Percentiles rank a stretch among this genome's conserved stretches.
Evolutionary conservation across 371 early-diverging fungal genomes (phyloP).

Genomic region (Mucor sp.): DNA sequence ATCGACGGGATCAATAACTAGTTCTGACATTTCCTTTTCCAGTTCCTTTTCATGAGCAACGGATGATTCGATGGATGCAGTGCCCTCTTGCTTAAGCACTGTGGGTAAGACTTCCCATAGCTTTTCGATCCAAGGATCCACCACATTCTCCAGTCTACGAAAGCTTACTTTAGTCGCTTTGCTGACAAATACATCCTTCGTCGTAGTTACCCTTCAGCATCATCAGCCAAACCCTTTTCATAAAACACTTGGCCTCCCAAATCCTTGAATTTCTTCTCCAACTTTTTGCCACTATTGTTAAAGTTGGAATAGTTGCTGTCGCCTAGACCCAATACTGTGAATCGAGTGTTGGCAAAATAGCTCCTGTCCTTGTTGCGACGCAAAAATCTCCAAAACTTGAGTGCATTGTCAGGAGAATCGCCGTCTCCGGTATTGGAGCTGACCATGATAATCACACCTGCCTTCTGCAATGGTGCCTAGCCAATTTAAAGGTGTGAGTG

Average conservation of each 20-base stretch:
- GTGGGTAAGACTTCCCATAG: constrained; percentile 78
- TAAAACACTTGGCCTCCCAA: constrained; percentile 77
- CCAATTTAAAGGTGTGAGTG: too few relatives aligned
- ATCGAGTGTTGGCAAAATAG: constrained; percentile 49
- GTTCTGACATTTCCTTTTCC: constrained; percentile 24
- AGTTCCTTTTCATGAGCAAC: constrained; percentile 23
- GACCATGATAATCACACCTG: constrained; percentile 74
- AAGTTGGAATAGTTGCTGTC: constrained; percentile 95
- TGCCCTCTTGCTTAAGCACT: constrained; percentile 24
- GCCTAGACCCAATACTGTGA: constrained; percentile 75
- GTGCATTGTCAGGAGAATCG: constrained; percentile 92
- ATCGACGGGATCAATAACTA: constrained; percentile 12
- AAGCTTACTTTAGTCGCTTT: not conserved
- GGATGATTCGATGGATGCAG: constrained; percentile 8
- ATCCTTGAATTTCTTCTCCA: constrained; percentile 76
- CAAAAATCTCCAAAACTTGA: constrained; percentile 84
- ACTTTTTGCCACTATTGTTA: constrained; percentile 76
- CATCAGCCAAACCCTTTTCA: constrained; percentile 83
- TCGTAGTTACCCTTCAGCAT: constrained; percentile 76
- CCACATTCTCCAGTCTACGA: constrained; percentile 74
- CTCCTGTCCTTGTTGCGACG: constrained; percentile 62
- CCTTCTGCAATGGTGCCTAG: constrained; percentile 44
- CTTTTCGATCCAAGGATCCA: constrained; percentile 92
- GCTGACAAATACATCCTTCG: not conserved
- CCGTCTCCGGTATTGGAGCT: constrained; percentile 95